Conservation (phyloP, 345 rosid genomes). For the Mangifera indica region DNA sequence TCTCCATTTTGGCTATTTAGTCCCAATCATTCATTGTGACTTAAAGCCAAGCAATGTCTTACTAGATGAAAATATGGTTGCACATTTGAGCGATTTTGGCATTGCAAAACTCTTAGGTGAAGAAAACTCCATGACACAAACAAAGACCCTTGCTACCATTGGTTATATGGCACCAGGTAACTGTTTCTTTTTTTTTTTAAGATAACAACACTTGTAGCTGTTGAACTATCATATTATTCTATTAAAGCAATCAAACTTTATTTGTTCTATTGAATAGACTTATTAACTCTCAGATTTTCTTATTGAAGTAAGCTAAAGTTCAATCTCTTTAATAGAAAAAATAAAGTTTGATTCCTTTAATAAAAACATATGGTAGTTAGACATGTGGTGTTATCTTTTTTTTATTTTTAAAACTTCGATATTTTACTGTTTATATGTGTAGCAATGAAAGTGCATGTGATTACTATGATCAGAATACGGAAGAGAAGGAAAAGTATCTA, state of each 20-base stretch:
- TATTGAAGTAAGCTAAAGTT: not conserved
- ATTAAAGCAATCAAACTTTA: not conserved
- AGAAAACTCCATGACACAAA: not conserved
- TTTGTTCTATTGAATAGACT: not conserved
- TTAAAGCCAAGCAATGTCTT: constrained; percentile 13
- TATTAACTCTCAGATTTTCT: too few species aligned
- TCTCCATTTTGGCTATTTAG: constrained; percentile 8
- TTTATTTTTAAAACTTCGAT: too few species aligned
- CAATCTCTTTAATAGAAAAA: too few species aligned
- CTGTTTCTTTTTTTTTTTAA: not conserved
- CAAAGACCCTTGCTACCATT: constrained; percentile 10
- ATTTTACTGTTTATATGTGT: not conserved
- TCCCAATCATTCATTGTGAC: constrained; percentile 14
- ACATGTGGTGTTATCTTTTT: too few species aligned
- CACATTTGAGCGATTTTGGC: constrained; percentile 5
- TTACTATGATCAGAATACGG: not conserved
- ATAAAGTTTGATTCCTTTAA: too few species aligned
- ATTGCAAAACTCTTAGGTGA: not conserved
- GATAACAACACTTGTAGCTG: too few species aligned
- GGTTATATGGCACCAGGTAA: constrained; percentile 16
- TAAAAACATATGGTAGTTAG: too few species aligned
- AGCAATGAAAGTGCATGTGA: not conserved
- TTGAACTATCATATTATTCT: too few species aligned
- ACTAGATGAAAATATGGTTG: constrained; percentile 2
- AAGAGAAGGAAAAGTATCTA: too few species aligned